Percentiles rank a stretch among this genome's conserved stretches.
phyloP scores from a whole-genome alignment of 371 early-diverging fungal species.

The Capillidium heterosporum region DNA sequence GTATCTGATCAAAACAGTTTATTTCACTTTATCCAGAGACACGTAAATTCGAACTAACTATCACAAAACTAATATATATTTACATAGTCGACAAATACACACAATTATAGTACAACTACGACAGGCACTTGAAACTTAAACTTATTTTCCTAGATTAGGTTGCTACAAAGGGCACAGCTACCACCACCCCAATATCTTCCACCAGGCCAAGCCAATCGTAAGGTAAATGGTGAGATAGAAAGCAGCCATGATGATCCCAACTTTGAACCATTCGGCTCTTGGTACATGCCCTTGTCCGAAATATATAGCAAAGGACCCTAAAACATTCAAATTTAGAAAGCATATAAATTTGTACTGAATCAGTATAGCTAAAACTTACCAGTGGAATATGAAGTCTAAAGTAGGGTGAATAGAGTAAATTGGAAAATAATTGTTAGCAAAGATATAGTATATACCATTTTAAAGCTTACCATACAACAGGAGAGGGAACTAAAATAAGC shows the following conservation, averaged over 20 bases:
- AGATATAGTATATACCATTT: constrained; percentile 3
- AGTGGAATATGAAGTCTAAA: constrained; percentile 37
- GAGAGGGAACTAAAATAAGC: constrained; percentile 44
- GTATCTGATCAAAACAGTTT: too few relatives aligned
- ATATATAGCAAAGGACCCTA: constrained; percentile 33
- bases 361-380: constrained; percentile 17
- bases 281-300: constrained; percentile 35
- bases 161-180: too few relatives aligned
- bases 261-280: constrained; percentile 33
- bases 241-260: constrained; percentile 30
- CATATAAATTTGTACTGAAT: constrained; percentile 2
- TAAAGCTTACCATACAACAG: constrained; percentile 35
- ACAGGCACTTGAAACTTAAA: too few relatives aligned
- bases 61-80: too few relatives aligned
- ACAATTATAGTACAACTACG: too few relatives aligned
- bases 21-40: too few relatives aligned
- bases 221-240: constrained; percentile 31
- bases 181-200: constrained; percentile 24
- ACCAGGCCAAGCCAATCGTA: constrained; percentile 48
- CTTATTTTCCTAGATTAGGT: too few relatives aligned
- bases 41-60: too few relatives aligned
- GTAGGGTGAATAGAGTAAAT: not conserved
- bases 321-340: too few relatives aligned
- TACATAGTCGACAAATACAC: too few relatives aligned
- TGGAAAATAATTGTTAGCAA: not conserved